A percentile compares a stretch with the other conserved stretches of the same genome.
These are phyloP conservation scores for Verticillium tricorpus DNA, from an alignment of 2,329 filamentous ascomycete genomes.

Conservation along the genomic window DNA sequence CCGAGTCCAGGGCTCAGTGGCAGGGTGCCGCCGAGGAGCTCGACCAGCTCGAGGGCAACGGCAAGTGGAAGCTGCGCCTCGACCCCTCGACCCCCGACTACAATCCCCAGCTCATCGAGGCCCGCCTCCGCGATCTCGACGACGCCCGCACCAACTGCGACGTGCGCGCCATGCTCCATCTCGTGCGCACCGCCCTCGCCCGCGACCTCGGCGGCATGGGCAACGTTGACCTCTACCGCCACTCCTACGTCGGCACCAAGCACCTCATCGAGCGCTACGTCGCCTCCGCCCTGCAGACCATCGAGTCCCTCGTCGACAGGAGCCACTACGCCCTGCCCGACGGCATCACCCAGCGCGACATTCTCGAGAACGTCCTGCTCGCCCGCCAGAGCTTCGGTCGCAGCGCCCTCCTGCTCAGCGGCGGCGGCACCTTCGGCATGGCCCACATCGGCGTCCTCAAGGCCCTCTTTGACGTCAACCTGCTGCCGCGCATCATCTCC, in stretches of 20 bases:
- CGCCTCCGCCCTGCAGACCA: constrained; percentile 69
- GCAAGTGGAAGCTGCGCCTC: constrained; percentile 64
- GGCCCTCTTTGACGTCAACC: constrained; percentile 66
- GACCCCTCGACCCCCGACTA: constrained; percentile 62
- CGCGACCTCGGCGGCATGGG: constrained; percentile 85
- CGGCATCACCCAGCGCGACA: constrained; percentile 52
- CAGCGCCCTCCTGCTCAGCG: constrained; percentile 76
- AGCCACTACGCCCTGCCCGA: constrained; percentile 42
- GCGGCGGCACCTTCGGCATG: constrained; percentile 88
- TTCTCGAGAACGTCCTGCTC: constrained; percentile 65
- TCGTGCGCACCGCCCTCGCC: constrained; percentile 74
- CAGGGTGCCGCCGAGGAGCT: constrained; percentile 69
- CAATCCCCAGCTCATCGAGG: constrained; percentile 62
- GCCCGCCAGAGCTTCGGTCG: constrained; percentile 80
- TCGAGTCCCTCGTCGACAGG: constrained; percentile 65
- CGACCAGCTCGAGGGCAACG: constrained; percentile 74
- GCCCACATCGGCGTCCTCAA: constrained; percentile 87
- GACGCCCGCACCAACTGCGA: constrained; percentile 69
- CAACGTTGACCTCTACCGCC: constrained; percentile 74
- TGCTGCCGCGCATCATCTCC: constrained; percentile 82
- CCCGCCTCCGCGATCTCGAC: constrained; percentile 69
- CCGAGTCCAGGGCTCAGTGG: constrained; percentile 69
- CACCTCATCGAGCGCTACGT: constrained; percentile 83
- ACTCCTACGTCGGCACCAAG: constrained; percentile 84
- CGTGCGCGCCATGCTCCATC: constrained; percentile 70